A percentile compares a stretch with the other conserved stretches of the same genome.
Conservation (phyloP, 257 asterid species). For the Capsicum rhomboideum region DNA sequence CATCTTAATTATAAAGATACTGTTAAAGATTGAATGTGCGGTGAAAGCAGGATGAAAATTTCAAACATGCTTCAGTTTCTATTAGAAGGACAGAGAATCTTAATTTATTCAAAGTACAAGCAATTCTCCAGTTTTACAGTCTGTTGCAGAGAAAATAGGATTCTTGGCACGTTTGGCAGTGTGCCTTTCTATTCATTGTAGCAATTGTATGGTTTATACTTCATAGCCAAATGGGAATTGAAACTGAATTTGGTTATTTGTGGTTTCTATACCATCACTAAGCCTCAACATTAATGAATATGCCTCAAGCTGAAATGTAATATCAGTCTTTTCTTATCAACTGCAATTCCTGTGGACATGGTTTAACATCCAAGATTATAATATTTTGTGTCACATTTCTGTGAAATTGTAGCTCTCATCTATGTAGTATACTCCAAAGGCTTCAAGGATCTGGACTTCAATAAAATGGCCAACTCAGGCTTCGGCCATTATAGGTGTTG, state of each 20-base stretch:
- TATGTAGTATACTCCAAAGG: neutral
- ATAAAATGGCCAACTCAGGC: neutral
- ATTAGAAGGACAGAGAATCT: neutral
- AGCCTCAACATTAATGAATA: conserved; percentile 62
- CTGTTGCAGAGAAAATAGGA: neutral
- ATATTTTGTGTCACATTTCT: neutral
- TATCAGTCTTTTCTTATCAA: conserved; percentile 53
- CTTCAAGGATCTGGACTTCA: neutral
- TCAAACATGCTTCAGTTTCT: neutral
- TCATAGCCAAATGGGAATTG: neutral
- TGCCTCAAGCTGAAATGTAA: conserved; percentile 24
- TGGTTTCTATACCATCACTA: conserved; percentile 27
- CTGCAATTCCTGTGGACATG: conserved; percentile 51
- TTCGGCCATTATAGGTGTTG: neutral
- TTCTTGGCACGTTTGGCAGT: neutral
- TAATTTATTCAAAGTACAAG: neutral
- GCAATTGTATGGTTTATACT: neutral
- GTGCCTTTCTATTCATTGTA: neutral
- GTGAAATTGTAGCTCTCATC: neutral
- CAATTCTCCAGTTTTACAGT: neutral
- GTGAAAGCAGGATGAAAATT: neutral
- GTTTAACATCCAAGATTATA: neutral
- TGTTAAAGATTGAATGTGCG: neutral
- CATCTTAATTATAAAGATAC: neutral
- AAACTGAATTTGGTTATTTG: neutral